Conservation (phyloP, 148 eudicot genomes). For the Heliamphora exappendiculata region DNA sequence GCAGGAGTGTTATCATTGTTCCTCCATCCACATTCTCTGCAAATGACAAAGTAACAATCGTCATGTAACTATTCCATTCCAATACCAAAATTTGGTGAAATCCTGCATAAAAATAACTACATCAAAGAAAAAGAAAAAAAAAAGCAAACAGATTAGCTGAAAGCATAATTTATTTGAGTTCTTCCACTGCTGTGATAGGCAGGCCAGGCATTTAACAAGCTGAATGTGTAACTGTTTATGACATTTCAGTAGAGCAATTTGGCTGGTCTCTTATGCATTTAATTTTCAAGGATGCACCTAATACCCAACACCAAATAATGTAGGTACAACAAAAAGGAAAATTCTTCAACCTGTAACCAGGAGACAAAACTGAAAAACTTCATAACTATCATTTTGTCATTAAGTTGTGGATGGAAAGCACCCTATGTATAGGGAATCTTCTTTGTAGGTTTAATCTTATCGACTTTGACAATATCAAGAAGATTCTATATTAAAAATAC, state of each 20-base stretch:
- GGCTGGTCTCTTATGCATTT: not conserved
- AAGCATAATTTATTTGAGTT: not conserved
- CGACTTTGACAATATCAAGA: not conserved
- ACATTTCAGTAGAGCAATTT: no score
- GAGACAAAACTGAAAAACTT: no score
- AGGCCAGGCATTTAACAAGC: not conserved
- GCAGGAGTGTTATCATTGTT: conserved; percentile 27
- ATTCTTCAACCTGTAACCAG: not conserved
- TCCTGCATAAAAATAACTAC: no score
- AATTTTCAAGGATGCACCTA: not conserved
- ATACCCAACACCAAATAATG: not conserved
- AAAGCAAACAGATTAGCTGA: not conserved
- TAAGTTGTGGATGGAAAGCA: not conserved
- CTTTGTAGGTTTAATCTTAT: not conserved
- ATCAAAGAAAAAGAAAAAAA: not conserved
- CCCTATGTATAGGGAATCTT: not conserved
- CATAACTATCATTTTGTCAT: no score
- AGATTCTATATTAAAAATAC: not conserved
- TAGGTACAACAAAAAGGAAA: not conserved
- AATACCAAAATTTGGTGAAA: not conserved
- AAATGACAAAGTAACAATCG: conserved; percentile 13
- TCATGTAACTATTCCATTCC: not conserved
- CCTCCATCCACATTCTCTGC: conserved; percentile 88
- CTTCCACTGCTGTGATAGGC: not conserved
- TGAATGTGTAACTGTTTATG: not conserved